Base-by-base conservation (phyloP, 2,329 filamentous ascomycete genomes). In the Ampelomyces quisqualis region DNA sequence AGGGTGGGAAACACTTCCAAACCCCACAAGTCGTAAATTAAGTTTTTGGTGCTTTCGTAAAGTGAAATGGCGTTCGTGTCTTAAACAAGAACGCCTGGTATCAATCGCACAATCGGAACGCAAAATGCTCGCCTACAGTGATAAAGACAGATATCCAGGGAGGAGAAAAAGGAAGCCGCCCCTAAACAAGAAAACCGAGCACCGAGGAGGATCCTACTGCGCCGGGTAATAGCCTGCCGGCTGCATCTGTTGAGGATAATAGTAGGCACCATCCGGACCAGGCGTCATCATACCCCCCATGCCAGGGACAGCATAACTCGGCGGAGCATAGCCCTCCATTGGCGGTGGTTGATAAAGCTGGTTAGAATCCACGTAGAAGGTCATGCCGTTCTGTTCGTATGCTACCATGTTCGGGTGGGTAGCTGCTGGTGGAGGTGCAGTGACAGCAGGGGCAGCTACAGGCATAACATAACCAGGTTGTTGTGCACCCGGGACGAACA, bases 361-460 rank as follows among this genome's bases (percentile, higher is more conserved):
- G n/a, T 83, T 78, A 6, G 88, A 78, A 61, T 95, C 87, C 58
- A 90, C 90, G 65, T 95, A 98, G 68, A 95, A 97, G 1, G 95
- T 90, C 79, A 94, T 97, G 47, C 93, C 93, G 55, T 95, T 95
- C 50, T 85, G 84, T 72, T 97, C 91, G 67, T 96, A 90, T 0
- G 89, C 88, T 14, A 85, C 78, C 42, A 80, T 79, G 13, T 75
- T 76, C 3, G 72, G 69, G 51, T 79, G 80, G 6, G 50, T 58
- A 19, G 53, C 44, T 34, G 61, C 43, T 17, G 59, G 35, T 19
- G 55, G 60, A 30, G 68, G 58, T 31, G 68, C 61, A 46, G 67
- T 58, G 9, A 63, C 61, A n/a, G 59, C 43, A 34, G 60, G 61
- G 21, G 59, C 56, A 34, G 64, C 49, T 45, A 70, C 49, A 32